These are phyloP conservation scores for Platismatia glauca DNA, from an alignment of 495 filamentous ascomycete species.

Conservation along the genomic window DNA sequence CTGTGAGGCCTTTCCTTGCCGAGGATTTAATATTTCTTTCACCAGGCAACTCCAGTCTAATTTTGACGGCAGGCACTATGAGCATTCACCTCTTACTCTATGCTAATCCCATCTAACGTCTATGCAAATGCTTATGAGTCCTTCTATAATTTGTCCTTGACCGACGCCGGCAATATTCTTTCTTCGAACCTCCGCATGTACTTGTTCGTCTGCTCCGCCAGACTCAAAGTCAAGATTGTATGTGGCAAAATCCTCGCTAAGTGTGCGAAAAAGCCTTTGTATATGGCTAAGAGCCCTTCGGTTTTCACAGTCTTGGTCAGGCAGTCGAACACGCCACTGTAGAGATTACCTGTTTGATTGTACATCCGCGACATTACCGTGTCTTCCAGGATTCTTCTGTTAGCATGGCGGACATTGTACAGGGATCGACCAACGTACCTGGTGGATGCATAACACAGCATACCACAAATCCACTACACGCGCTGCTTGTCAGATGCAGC, in stretches of 20 bases:
- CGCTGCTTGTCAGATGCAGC: slow-evolving; percentile 79
- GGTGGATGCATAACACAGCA: slow-evolving; percentile 98
- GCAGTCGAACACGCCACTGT: slow-evolving; percentile 87
- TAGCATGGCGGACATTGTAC: slow-evolving; percentile 2
- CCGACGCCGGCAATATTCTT: slow-evolving; percentile 45
- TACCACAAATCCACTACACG: slow-evolving; percentile 89
- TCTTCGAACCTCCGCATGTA: slow-evolving; percentile 69
- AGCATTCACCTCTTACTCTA: not conserved
- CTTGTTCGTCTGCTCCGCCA: slow-evolving; percentile 97
- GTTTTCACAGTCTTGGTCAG: slow-evolving; percentile 81
- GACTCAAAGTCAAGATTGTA: slow-evolving; percentile 55
- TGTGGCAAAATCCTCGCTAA: slow-evolving; percentile 89
- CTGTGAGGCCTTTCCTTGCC: not conserved
- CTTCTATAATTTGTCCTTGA: slow-evolving; percentile 40
- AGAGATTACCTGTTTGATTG: slow-evolving; percentile 96
- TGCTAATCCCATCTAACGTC: not conserved
- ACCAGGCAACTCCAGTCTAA: not conserved
- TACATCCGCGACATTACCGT: slow-evolving; percentile 99
- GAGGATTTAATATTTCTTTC: not conserved
- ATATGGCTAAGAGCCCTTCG: slow-evolving; percentile 87
- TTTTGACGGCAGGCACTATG: not conserved
- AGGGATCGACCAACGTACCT: slow-evolving; percentile 42
- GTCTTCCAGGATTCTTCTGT: slow-evolving; percentile 42
- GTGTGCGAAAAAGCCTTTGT: slow-evolving; percentile 97
- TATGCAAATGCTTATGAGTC: not conserved